Base-by-base conservation (phyloP, 305 asterid genomes). In the Fraxinus baroniana region DNA sequence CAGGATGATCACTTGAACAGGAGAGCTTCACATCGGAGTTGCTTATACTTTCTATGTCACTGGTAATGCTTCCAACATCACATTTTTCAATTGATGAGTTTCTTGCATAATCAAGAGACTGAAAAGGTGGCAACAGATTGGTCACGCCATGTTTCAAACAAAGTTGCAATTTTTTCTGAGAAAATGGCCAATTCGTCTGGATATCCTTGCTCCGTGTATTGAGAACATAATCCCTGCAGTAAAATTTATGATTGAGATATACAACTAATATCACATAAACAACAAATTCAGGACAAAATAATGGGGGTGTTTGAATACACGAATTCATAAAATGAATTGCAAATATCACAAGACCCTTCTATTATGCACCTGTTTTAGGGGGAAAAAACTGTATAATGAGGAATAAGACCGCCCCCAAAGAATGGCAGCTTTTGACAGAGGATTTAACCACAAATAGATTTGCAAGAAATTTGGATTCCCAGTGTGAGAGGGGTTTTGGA, bases 121-220 rank as follows among this genome's bases (percentile, higher is more conserved):
- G 92, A 44, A 94, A 94, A 81, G 97, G 98, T 37, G 99, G 99
- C 90, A 96, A 85, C 60, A 91, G 87, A 83, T 92, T 90, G 66
- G 83, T 90, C 88, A 87, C 89, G 80, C 94, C 97, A 89, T 93
- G 89, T 81, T 91, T 91, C 85, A 92, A 78, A 87, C 97, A 94
- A 91, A 91, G 93, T 79, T 92, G 94, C 88, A 96, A 87, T 80
- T 85, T 91, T 86, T 91, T 85, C 85, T 83, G 88, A 80, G 99
- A 94, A 87, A 96, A 96, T 68, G 99, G 99, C 98, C 99, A 96
- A 60, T 86, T 91, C 36, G 84, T 93, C 91, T 84, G 80, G 87
- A 94, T 85, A 87, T 92, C 91, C 86, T 93, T 94, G 86, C 85
- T 89, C 77, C 99, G 82, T 32, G 87, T 49, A 75, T 85, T 82